phyloP scores from a whole-genome alignment of 2,329 filamentous ascomycete genomes.

The Colletotrichum sp. region DNA sequence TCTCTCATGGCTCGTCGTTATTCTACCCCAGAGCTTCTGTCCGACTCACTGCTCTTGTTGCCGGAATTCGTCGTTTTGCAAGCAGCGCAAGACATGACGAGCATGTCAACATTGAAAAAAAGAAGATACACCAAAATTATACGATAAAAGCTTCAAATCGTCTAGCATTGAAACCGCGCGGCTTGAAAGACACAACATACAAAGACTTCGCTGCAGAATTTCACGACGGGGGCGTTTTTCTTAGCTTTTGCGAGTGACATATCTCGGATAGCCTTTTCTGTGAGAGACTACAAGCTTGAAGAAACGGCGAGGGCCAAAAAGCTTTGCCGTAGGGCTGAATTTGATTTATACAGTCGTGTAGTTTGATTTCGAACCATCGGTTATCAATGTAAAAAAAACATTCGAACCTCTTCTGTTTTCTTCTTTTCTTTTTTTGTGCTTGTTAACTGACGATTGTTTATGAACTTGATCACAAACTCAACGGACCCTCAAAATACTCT shows the following conservation, averaged over 20 bases:
- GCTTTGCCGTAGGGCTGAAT: neutral
- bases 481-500: neutral
- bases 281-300: neutral
- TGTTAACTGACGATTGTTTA: neutral
- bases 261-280: neutral
- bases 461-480: neutral
- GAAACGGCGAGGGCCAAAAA: neutral
- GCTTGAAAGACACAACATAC: too few species aligned
- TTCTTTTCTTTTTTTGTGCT: neutral
- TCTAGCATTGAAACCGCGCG: neutral
- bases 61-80: too few species aligned
- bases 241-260: neutral
- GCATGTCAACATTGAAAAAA: neutral
- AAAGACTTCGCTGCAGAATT: too few species aligned
- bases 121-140: neutral
- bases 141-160: fast-evolving
- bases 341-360: neutral
- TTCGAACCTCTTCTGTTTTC: neutral
- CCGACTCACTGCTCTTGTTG: too few species aligned
- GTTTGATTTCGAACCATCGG: neutral
- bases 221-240: neutral
- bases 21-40: too few species aligned
- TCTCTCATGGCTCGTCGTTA: neutral
- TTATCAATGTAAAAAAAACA: fast-evolving
- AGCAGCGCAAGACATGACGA: neutral